Conservation (phyloP, 768 basidiomycete species). For the Candolleomyces efflorescens region DNA sequence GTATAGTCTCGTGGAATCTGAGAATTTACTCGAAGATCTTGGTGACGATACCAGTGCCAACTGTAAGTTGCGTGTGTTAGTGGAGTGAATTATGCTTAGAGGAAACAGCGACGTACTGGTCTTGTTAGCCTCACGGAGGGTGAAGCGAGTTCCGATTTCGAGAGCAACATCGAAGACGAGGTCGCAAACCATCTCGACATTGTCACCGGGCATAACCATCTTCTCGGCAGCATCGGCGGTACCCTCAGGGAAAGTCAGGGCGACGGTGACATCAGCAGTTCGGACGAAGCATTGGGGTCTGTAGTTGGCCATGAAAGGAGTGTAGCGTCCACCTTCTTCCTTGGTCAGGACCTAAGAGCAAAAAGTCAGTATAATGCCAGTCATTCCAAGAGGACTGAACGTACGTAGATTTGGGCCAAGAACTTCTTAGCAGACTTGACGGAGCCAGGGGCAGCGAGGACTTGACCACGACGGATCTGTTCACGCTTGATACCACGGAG, state of each 20-base stretch:
- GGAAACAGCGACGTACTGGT: constrained; percentile 57
- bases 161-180: constrained; percentile 84
- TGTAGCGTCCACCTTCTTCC: constrained; percentile 87
- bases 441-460: constrained; percentile 82
- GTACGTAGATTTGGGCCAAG: constrained; percentile 85
- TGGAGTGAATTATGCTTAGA: not conserved
- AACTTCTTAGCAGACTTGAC: constrained; percentile 96
- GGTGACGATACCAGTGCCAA: constrained; percentile 93
- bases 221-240: constrained; percentile 79
- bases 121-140: constrained; percentile 91
- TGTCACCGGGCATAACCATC: constrained; percentile 99
- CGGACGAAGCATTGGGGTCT: constrained; percentile 94
- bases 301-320: constrained; percentile 92
- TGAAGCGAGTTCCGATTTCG: constrained; percentile 89
- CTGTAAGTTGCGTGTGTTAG: constrained; percentile 32
- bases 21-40: constrained; percentile 57
- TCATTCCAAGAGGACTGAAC: constrained; percentile 20
- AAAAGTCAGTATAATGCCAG: not conserved
- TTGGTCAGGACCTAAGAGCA: constrained; percentile 68
- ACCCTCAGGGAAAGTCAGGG: constrained; percentile 81
- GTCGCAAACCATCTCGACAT: constrained; percentile 86
- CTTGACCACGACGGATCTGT: constrained; percentile 90
- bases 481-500: constrained; percentile 97
- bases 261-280: constrained; percentile 89
- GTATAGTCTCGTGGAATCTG: not conserved